Evolutionary conservation across 2,329 filamentous ascomycete genomes (phyloP), one percentile per base, ranked within the genome.

Genomic region (Alternaria triticina): DNA sequence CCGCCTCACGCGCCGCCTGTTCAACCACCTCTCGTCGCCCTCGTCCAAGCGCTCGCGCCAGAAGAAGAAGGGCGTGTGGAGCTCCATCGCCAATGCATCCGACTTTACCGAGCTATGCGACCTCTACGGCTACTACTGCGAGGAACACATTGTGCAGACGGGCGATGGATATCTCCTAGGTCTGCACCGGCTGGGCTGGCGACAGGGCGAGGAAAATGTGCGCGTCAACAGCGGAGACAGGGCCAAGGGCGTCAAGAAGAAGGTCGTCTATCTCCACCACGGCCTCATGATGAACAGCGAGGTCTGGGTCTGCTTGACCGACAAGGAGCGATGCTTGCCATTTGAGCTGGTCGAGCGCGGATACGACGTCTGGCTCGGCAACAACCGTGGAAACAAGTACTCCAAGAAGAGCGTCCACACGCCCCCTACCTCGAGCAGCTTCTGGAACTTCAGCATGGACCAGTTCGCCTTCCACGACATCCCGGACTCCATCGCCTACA

Each of bases 381-480:
- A 99, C 80, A 99, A 99, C 76, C 90, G 96, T 36, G 96, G 96
- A 54, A 99, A 99, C 86, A 99, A 99, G 79, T 99, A 99, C 82
- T 97, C 94, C 49, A 99, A 98, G 81, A 99, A 99, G 82, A 94
- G 90, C 3, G 88, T 94, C 55, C 86, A 90, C 62, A 84, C 85
- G 66, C 90, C 93, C 0, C 94, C 96, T 0, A 90, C 88, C 1
- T 90, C 91, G 3, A 83, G 86, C 40, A 85, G 88, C 13, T 99
- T 99, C 79, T 99, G 96, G 96, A 91, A 97, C 79, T 99, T 99
- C 78, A 97, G 93, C 55, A 98, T 99, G 77, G 96, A 99, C 77
- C 92, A 99, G 76, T 99, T 99, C 77, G 96, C 96, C 51, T 97
- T 99, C 74, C 89, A 98, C 78, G 96, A 99, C 79, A 97, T 99